Evolutionary conservation across 106 monocot species (phyloP), one percentile per base, ranked within the genome.

Genomic region (Allium cepa): DNA sequence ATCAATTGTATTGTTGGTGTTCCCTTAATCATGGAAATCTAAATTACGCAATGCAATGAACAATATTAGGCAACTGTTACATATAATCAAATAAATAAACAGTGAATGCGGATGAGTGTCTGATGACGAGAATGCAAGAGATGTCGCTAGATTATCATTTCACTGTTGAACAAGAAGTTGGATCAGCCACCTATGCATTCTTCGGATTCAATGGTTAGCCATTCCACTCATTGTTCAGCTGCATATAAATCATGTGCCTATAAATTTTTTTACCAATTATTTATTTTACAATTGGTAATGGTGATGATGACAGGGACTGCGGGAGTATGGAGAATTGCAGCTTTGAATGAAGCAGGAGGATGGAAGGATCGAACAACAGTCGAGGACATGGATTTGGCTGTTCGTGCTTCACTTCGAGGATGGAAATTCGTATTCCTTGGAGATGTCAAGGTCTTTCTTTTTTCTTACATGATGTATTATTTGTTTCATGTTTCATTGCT

Each of bases 281-380:
- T 36, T 36, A 36, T 36, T 36, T 36, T 36, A 36, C 5, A 1
- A 36, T 5, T 36, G 36, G 36, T 36, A 36, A 17, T 64, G 22
- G 22, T 22, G 22, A 22, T 1, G 22, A 22, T 1, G 15, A n/a
- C 46, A 76, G 75, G 75, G 26, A 80, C 80, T 71, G 75, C 75
- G 71, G 80, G 75, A 7, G 75, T 80, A 2, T 80, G 75, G 79
- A 46, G 79, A 47, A 75, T 75, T 46, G 18, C 80, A 61, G 80
- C 80, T 71, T 28, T 75, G 8, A 80, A 80, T 75, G 80, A 80
- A 63, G 80, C 75, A 58, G 80, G 80, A 66, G 75, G 79, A 50
- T 80, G 79, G 79, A 73, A 73, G 47, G 73, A 73, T 56, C 55
- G 73, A 49, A 73, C 73, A 7, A 73, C 66, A 26, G 73, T 73